Evolutionary conservation across 495 filamentous ascomycete species (phyloP).

Genomic region (Pseudoneurospora amorphoporcata): DNA sequence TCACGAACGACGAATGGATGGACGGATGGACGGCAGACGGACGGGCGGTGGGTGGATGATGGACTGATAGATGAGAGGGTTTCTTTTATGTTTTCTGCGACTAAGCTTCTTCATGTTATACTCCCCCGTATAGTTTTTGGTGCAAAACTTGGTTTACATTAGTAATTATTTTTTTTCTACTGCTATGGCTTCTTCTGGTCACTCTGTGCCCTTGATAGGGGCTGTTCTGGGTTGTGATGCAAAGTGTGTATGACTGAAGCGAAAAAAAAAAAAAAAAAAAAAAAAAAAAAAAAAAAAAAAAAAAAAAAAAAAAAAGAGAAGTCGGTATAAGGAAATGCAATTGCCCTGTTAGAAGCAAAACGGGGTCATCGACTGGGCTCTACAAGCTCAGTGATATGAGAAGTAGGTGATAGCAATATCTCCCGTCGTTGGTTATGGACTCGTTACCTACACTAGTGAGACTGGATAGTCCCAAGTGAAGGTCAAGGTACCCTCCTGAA

Average conservation of each 20-base stretch:
- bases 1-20: neutral
- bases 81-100: neutral
- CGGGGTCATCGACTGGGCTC: too few species aligned
- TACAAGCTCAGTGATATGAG: too few species aligned
- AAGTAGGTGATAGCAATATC: too few species aligned
- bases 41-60: neutral
- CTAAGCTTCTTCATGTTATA: neutral
- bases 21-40: neutral
- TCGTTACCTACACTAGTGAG: too few species aligned
- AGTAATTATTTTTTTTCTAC: neutral
- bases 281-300: neutral
- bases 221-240: neutral
- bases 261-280: neutral
- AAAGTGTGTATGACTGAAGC: neutral
- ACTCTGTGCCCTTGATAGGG: neutral
- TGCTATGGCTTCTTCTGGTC: neutral
- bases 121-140: neutral
- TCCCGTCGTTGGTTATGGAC: too few species aligned
- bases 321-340: too few species aligned
- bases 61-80: neutral
- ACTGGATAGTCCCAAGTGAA: too few species aligned
- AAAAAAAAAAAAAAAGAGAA: neutral
- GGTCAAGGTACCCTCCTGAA: too few species aligned
- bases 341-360: too few species aligned
- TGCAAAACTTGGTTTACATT: neutral